Conservation (phyloP, 2,329 filamentous ascomycete species). For the Aspergillus udagawae region DNA sequence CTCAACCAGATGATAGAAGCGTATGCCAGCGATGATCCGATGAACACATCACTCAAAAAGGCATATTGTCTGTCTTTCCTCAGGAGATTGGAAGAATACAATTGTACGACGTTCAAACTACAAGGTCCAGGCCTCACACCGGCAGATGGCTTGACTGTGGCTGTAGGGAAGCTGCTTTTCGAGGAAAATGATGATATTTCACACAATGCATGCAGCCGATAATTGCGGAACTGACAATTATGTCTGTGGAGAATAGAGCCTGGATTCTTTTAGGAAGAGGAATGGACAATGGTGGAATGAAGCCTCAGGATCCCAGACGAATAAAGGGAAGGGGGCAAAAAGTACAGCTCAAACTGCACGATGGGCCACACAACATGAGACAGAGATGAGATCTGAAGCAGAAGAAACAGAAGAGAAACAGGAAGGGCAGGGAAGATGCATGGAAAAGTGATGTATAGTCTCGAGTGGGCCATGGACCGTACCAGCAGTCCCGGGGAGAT, state of each 20-base stretch:
- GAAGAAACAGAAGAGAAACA: neutral
- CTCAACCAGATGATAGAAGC: constrained; percentile 5
- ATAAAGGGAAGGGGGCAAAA: constrained; percentile 1
- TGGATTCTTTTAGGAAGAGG: neutral
- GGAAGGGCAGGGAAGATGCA: neutral
- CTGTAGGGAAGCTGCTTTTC: constrained; percentile 13
- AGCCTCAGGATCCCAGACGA: neutral
- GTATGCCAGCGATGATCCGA: constrained; percentile 6
- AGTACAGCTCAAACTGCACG: neutral
- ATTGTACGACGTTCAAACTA: neutral
- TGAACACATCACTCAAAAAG: constrained; percentile 12
- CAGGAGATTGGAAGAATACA: constrained; percentile 4
- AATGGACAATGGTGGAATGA: constrained; percentile 1
- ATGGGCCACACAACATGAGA: neutral
- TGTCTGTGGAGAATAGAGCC: constrained; percentile 10
- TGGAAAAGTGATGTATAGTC: constrained; percentile 4
- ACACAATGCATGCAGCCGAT: constrained; percentile 16
- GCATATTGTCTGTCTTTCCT: constrained; percentile 2
- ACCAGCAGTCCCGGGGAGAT: neutral
- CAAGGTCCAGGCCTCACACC: constrained; percentile 14
- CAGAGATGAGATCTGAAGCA: neutral
- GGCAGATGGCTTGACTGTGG: constrained; percentile 2
- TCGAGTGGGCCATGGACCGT: neutral
- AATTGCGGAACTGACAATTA: constrained; percentile 15
- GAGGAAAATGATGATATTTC: constrained; percentile 5